Base-by-base conservation (phyloP, 495 filamentous ascomycete species). In the Penicillium bialowiezense region DNA sequence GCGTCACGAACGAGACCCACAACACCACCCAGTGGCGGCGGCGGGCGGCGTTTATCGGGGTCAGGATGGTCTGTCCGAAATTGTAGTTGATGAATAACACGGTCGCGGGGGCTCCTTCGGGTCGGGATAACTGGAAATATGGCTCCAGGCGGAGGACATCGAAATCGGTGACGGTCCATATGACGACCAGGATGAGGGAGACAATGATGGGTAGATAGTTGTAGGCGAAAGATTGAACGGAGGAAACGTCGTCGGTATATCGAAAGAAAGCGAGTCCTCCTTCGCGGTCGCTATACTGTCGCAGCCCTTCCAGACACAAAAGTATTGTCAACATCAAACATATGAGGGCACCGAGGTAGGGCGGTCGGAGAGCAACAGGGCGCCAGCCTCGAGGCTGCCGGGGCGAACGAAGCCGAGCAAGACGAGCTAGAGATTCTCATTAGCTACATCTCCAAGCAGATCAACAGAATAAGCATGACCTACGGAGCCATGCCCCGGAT, bases 11-110 rank as follows among this genome's bases (percentile, higher is more conserved):
- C 0, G 70, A 70, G 29, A 71, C 62, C 48, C 62, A 52, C 0
- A 71, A 28, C 1, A 71, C 70, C 6, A 71, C 15, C 70, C 70
- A 73, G 31, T 73, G 70, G 15, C 53, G 61, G 33, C 68, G 59
- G 7, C 58, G 63, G 19, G 63, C 60, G 13, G 70, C 66, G 15
- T 63, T 58, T 29, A 73, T 62, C 7, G 70, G 70, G 2, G 70
- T 71, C 15, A 73, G 48, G 32, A 73, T 58, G 7, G 66, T 68
- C 40, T 73, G 70, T 13, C 69, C 69, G 26, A 73, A 73, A 35
- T 70, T 73, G 41, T 73, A 73, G 48, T 73, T 73, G 62, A 68
- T 73, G 41, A 71, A 71, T 2, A 73, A 50, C 5, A 68, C 60
- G 1, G 55, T 59, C 20, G 70, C 70, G 18, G 68, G 66, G 9